phyloP scores from a whole-genome alignment of 257 asterid species.

The Solanum peruvianum region DNA sequence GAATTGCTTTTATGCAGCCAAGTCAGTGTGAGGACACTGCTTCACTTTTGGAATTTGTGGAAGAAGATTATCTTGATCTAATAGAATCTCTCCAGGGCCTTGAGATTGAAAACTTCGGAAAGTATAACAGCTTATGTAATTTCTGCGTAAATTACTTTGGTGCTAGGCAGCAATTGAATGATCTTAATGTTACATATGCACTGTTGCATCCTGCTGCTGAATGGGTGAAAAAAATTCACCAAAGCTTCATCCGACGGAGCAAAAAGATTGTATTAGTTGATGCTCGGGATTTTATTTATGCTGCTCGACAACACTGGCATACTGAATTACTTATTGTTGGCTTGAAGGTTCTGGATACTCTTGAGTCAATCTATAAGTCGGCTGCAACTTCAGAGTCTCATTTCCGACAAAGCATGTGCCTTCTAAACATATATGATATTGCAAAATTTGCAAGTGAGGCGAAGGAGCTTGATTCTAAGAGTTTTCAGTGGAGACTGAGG shows the following conservation, averaged over 20 bases:
- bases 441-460: slow-evolving; percentile 17
- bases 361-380: slow-evolving; percentile 12
- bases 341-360: slow-evolving; percentile 25
- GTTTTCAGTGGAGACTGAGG: not conserved
- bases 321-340: slow-evolving; percentile 30
- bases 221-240: slow-evolving; percentile 29
- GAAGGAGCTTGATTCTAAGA: not conserved
- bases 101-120: not conserved
- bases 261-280: slow-evolving; percentile 13
- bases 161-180: slow-evolving; percentile 13
- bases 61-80: slow-evolving; percentile 10
- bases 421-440: slow-evolving; percentile 18
- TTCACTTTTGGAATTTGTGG: slow-evolving; percentile 36
- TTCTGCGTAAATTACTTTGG: slow-evolving; percentile 48
- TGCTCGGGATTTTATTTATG: slow-evolving; percentile 24
- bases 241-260: slow-evolving; percentile 1
- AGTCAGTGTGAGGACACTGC: slow-evolving; percentile 25
- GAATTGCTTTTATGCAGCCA: slow-evolving; percentile 15
- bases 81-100: slow-evolving; percentile 22
- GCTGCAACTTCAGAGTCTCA: slow-evolving; percentile 1
- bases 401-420: slow-evolving; percentile 18
- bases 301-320: slow-evolving; percentile 30
- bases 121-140: not conserved
- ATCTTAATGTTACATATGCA: not conserved
- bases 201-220: slow-evolving; percentile 41